Percentiles rank a stretch among this genome's conserved stretches.
Evolutionary conservation across 169 alveolate species (phyloP).

Genomic region (Toxoplasma gondii): DNA sequence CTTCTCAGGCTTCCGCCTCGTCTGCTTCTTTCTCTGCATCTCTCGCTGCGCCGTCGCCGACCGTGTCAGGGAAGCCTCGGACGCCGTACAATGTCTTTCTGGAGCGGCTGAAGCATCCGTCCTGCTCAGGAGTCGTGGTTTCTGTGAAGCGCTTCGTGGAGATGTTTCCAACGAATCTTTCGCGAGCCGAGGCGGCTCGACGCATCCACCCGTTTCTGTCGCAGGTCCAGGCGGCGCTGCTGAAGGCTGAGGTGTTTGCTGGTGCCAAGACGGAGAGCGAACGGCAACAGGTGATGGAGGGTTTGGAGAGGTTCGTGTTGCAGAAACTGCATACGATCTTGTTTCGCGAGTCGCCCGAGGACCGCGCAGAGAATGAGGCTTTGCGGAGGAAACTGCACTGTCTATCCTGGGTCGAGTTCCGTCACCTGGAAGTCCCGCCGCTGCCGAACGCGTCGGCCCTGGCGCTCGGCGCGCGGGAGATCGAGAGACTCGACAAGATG

Average conservation of each 20-base stretch:
- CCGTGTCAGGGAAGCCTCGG: constrained; percentile 24
- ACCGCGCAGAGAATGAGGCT: background rate
- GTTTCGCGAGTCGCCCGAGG: constrained; percentile 33
- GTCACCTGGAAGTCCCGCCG: constrained; percentile 56
- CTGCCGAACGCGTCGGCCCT: constrained; percentile 20
- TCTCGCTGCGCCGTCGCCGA: background rate
- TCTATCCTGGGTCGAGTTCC: constrained; percentile 54
- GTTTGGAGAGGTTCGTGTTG: constrained; percentile 48
- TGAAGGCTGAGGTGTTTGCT: constrained; percentile 41
- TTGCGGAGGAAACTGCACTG: constrained; percentile 35
- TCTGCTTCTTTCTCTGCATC: background rate
- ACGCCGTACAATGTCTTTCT: constrained; percentile 66
- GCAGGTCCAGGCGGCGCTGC: constrained; percentile 22
- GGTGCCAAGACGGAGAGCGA: background rate
- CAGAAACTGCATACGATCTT: constrained; percentile 53
- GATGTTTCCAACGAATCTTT: constrained; percentile 20
- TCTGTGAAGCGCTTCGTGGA: constrained; percentile 56
- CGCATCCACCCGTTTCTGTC: constrained; percentile 48
- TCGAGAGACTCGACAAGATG: constrained; percentile 26
- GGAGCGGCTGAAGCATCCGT: constrained; percentile 62
- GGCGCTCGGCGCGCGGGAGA: constrained; percentile 34
- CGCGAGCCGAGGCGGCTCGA: constrained; percentile 49
- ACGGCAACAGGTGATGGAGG: constrained; percentile 57
- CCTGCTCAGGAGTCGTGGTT: constrained; percentile 48
- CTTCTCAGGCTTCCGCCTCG: background rate